Base-by-base conservation (phyloP, 805 yeast genomes). In the Metschnikowia peoriensis region DNA sequence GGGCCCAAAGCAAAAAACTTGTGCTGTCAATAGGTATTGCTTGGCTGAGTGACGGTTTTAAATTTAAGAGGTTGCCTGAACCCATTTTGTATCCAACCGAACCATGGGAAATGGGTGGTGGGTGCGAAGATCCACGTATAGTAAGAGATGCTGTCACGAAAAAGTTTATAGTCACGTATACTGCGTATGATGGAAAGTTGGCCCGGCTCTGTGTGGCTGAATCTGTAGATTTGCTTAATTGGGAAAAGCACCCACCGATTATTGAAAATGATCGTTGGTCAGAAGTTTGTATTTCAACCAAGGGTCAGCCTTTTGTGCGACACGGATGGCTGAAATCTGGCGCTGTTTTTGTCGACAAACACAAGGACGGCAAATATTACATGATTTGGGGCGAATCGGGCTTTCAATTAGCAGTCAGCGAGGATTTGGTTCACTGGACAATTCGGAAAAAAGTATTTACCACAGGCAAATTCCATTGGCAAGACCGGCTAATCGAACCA, bases 301-400 rank as follows among this genome's bases (percentile, higher is more conserved):
- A 61, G 47, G 73, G 70, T 9, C 49, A 50, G n/a, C 55, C 58
- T 27, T 56, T 61, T 28, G 67, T 71, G 12, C 57, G 77, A 22
- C 47, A 60, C 28, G 66, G 62, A 28, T 73, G 78, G 78, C 73
- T 69, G 72, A 74, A 74, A 57, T 66, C 72, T 15, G 78, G 76
- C 1, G 77, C 77, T 2, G 57, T 74, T 1, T 70, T 74, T 52
- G 65, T 66, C 7, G 73, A 73, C 39, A 41, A 47, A 34, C 61
- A 62, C 45, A 52, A 53, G 15, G 72, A 71, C 53, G 76, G 76
- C 4, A 61, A 64, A 38, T 73, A 69, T 53, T 71, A 72, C 55
- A 74, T 74, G 78, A 66, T 74, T 22, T 74, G 76, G 75, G 78
- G 78, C 22, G 78, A 74, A 57, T 64, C 70, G 10, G 66, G 67